A percentile compares a stretch with the other conserved stretches of the same genome.
phyloP scores from a whole-genome alignment of 176 grass and related monocot genomes.

The Leersia perrieri region DNA sequence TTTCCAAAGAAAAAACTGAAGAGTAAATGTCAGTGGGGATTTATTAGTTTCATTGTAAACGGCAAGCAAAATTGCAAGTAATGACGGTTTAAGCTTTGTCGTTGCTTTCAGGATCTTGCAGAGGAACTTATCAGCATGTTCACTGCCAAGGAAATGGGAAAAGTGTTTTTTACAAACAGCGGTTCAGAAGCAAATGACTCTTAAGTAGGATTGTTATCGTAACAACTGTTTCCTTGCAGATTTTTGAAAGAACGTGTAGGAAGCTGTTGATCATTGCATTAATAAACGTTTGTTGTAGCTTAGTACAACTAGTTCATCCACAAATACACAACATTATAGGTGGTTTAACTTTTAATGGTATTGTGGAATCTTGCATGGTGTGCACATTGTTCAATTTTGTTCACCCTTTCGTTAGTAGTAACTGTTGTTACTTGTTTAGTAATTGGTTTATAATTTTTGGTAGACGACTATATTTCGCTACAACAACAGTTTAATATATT shows the following conservation, averaged over 20 bases:
- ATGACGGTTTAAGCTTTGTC: neutral
- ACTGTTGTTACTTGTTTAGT: neutral
- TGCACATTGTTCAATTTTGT: too few species aligned
- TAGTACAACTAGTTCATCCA: too few species aligned
- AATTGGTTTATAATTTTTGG: too few species aligned
- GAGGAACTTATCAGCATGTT: conserved; percentile 74
- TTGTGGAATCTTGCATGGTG: neutral
- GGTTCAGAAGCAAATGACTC: conserved; percentile 99
- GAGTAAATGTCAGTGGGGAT: neutral
- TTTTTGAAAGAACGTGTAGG: too few species aligned
- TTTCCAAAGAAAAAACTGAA: neutral
- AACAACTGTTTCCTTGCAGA: conserved; percentile 2
- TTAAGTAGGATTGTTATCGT: conserved; percentile 44
- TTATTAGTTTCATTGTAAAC: neutral
- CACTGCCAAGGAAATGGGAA: conserved; percentile 87
- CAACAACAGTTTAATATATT: too few species aligned
- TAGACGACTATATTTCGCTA: too few species aligned
- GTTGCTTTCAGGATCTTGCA: conserved; percentile 76
- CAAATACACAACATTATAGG: neutral
- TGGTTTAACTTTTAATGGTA: neutral
- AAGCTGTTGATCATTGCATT: neutral
- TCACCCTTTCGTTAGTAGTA: too few species aligned
- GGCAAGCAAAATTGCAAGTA: neutral
- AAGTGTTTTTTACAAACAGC: conserved; percentile 97
- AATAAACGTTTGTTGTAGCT: neutral